phyloP scores from a whole-genome alignment of 306 rosid genomes.

The Dryas drummondii region DNA sequence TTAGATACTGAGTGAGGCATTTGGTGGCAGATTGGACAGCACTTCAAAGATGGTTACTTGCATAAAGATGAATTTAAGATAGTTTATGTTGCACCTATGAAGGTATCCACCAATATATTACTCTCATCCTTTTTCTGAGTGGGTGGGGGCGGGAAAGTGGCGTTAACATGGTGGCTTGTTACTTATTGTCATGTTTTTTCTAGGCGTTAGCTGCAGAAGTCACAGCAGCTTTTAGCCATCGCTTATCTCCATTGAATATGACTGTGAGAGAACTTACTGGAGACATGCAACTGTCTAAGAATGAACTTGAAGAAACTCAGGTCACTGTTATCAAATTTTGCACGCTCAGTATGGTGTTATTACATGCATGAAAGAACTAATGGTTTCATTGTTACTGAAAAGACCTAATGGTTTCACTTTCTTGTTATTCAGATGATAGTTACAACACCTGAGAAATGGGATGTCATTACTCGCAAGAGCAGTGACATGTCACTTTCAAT shows the following conservation, averaged over 20 bases:
- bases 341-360: slow-evolving; percentile 22
- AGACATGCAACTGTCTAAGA: slow-evolving; percentile 95
- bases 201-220: slow-evolving; percentile 99
- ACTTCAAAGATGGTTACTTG: slow-evolving; percentile 91
- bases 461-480: slow-evolving; percentile 98
- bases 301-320: slow-evolving; percentile 97
- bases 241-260: slow-evolving; percentile 93
- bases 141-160: slow-evolving; percentile 6
- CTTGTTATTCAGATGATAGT: slow-evolving; percentile 86
- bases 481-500: slow-evolving; percentile 96
- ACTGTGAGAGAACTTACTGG: slow-evolving; percentile 91
- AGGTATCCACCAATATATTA: slow-evolving; percentile 48
- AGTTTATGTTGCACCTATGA: slow-evolving; percentile 99
- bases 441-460: slow-evolving; percentile 99
- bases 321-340: slow-evolving; percentile 41
- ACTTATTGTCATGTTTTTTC: slow-evolving; percentile 24
- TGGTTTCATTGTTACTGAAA: not conserved
- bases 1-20: slow-evolving; percentile 12
- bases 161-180: slow-evolving; percentile 12
- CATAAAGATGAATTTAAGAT: slow-evolving; percentile 91
- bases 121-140: slow-evolving; percentile 13
- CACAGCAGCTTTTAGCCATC: slow-evolving; percentile 86
- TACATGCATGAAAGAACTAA: slow-evolving; percentile 24
- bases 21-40: slow-evolving; percentile 84
- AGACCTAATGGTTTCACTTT: slow-evolving; percentile 17